phyloP scores from a whole-genome alignment of 169 alveolate genomes.

The Babesia bigemina region DNA sequence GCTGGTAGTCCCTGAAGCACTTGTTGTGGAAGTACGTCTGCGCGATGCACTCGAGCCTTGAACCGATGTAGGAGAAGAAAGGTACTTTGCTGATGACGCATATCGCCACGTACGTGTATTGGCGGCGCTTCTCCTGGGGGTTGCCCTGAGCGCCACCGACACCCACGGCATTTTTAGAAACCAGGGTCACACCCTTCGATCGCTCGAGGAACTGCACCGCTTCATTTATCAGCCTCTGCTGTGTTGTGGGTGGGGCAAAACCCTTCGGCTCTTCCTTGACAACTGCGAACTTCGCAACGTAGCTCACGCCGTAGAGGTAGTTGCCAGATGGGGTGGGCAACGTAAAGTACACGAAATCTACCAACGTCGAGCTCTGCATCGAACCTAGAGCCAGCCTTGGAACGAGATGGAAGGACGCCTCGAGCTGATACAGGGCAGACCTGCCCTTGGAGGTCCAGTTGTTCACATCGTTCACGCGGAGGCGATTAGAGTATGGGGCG shows the following conservation, averaged over 20 bases:
- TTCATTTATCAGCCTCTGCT: not conserved
- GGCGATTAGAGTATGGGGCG: not conserved
- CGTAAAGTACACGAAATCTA: conserved; percentile 54
- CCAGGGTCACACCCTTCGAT: not conserved
- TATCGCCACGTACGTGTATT: conserved; percentile 29
- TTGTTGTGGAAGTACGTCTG: conserved; percentile 53
- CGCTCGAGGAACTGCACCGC: not conserved
- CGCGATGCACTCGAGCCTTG: conserved; percentile 51
- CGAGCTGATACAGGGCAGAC: conserved; percentile 27
- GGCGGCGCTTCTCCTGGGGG: not conserved
- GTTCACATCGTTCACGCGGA: conserved; percentile 14
- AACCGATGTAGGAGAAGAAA: conserved; percentile 53
- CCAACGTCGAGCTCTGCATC: conserved; percentile 31
- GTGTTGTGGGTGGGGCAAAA: not conserved
- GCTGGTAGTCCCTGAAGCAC: conserved; percentile 41
- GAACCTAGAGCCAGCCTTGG: conserved; percentile 58
- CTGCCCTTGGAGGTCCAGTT: conserved; percentile 34
- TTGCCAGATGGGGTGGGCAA: conserved; percentile 64
- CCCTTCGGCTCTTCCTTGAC: not conserved
- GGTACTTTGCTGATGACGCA: conserved; percentile 63
- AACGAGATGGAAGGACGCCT: conserved; percentile 35
- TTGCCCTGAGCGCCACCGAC: not conserved
- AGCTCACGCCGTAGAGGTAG: conserved; percentile 62
- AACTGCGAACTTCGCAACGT: conserved; percentile 24
- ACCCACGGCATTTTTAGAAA: not conserved